Evolutionary conservation across 345 rosid genomes (phyloP).

Genomic region (Gossypium anomalum): DNA sequence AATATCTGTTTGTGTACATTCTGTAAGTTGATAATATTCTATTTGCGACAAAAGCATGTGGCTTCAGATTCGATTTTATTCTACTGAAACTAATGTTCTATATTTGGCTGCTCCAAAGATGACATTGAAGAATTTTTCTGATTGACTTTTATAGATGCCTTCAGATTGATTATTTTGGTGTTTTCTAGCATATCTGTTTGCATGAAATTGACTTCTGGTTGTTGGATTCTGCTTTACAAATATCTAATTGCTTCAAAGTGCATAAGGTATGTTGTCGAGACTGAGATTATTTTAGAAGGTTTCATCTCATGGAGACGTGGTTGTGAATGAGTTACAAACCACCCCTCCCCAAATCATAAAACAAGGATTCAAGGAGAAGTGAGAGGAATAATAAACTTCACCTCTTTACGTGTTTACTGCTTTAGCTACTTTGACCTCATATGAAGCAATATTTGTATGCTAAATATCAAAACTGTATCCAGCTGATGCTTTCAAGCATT

Average conservation of each 20-base stretch:
- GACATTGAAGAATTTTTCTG: not conserved
- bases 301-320: not conserved
- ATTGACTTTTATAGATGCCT: not conserved
- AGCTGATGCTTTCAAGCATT: not conserved
- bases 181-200: not conserved
- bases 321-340: not conserved
- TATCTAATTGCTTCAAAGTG: not conserved
- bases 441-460: not conserved
- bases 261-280: not conserved
- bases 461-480: not conserved
- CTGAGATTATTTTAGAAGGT: not conserved
- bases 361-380: not conserved
- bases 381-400: not conserved
- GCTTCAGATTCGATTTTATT: not conserved
- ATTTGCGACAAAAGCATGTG: not conserved
- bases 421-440: not conserved
- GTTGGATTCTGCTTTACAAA: slow-evolving; percentile 9
- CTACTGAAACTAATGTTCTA: slow-evolving; percentile 8
- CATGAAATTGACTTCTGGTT: not conserved
- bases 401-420: not conserved
- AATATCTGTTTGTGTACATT: not conserved
- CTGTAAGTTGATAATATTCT: not conserved
- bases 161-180: not conserved
- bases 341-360: not conserved
- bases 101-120: not conserved